Base-by-base conservation (phyloP, 192 early-diverging fungal genomes). In the Coemansia biformis region DNA sequence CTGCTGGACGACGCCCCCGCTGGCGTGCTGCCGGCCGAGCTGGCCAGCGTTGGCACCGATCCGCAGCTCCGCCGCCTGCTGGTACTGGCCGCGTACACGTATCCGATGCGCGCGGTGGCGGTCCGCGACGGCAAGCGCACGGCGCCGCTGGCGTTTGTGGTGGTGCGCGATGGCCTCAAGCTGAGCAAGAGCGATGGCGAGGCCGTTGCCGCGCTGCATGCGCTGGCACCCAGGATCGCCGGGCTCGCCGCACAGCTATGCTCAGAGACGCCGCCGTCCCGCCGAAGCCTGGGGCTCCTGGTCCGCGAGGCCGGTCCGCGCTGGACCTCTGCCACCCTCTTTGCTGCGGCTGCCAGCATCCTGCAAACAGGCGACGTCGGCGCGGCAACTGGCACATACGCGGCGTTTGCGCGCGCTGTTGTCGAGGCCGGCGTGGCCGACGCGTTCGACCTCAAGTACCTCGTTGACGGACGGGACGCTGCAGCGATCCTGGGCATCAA, bases 101-200 rank as follows among this genome's bases (percentile, higher is more conserved):
- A 78, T 16, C 85, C 85, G 1, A 83, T 66, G 51, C 60, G 59
- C 24, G 46, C 59, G 8, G 57, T 79, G 29, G 44, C 51, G 1
- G 60, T 58, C 0, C 41, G 48, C n/a, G 67, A 79, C 35, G 75
- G 74, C 21, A 81, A 72, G 40, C 76, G 74, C 41, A 16, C 17
- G 0, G 46, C 77, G 5, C 54, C 81, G 2, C 76, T 70, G 23
- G 65, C 69, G 1, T 56, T 67, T 5, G 60, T 70, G 29, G 76
- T 85, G 7, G 42, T 84, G 2, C 81, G 81, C 31, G 81, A 86
- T 48, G 63, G 75, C 12, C 40, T 86, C 28, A 89, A 86, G 61
- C 78, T 84, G 55, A 59, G 64, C 18, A 53, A 38, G 30, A 28
- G 39, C 12, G 75, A 77, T 30, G 52, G 53, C 13, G 57, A 64